Conservation (phyloP, 345 rosid genomes). For the Boechera stricta region DNA sequence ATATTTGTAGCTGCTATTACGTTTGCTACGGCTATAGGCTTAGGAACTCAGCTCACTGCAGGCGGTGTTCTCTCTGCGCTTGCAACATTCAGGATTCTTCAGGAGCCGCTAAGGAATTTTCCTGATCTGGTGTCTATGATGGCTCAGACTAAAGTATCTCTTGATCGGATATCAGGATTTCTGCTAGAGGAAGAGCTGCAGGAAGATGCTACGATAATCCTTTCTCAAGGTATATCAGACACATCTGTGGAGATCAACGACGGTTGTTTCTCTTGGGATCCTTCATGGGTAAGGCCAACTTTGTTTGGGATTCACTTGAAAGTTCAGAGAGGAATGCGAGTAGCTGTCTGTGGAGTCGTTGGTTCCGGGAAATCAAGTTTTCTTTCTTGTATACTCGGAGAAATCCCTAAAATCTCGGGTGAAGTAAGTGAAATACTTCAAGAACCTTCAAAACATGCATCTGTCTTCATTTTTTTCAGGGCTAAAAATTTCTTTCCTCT, state of each 20-base stretch:
- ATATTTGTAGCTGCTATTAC: not conserved
- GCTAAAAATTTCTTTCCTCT: not conserved
- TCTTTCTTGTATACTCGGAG: not conserved
- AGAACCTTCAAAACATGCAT: not conserved
- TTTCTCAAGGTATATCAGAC: not conserved
- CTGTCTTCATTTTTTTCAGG: not conserved
- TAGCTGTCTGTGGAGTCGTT: slow-evolving; percentile 3
- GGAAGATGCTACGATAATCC: not conserved
- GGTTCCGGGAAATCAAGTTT: not conserved
- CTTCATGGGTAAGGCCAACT: not conserved
- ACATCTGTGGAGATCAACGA: not conserved
- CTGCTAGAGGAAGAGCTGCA: not conserved
- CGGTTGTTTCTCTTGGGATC: not conserved
- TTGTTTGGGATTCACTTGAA: not conserved
- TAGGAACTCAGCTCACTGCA: not conserved
- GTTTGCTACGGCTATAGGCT: slow-evolving; percentile 1
- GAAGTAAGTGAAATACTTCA: not conserved
- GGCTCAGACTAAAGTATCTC: slow-evolving; percentile 1
- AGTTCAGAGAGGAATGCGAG: slow-evolving; percentile 3
- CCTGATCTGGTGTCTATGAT: slow-evolving; percentile 2
- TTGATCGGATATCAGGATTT: not conserved
- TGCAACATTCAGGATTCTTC: slow-evolving; percentile 2
- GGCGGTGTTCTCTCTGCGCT: not conserved
- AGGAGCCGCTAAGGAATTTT: not conserved
- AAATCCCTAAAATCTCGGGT: not conserved